Percentiles rank a stretch among this genome's conserved stretches.
Evolutionary conservation across 805 yeast species (phyloP).

Genomic region (Jamesozyma rosinii): DNA sequence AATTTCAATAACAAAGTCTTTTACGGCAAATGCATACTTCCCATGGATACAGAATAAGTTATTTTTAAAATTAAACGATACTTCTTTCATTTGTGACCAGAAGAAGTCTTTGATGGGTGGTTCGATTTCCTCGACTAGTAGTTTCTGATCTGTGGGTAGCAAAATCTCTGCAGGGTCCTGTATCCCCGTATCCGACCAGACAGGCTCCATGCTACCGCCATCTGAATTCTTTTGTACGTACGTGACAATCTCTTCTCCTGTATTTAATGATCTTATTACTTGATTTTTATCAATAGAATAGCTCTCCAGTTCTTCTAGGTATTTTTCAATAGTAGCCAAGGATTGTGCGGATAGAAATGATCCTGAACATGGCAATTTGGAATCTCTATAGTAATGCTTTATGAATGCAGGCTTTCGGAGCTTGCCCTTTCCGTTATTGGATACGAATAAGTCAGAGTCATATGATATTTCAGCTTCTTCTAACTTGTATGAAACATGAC

Average conservation of each 20-base stretch:
- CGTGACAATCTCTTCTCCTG: slow-evolving; percentile 7
- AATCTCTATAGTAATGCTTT: slow-evolving; percentile 2
- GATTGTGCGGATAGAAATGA: slow-evolving; percentile 1
- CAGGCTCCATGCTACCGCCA: slow-evolving; percentile 18
- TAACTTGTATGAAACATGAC: slow-evolving; percentile 5
- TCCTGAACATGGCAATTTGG: neutral
- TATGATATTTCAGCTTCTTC: slow-evolving; percentile 5
- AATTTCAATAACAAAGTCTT: slow-evolving; percentile 6
- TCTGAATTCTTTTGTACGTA: slow-evolving; percentile 2
- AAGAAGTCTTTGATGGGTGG: neutral
- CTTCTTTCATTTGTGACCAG: neutral
- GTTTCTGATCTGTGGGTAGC: slow-evolving; percentile 14
- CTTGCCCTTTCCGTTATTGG: slow-evolving; percentile 1
- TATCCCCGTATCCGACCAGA: slow-evolving; percentile 13
- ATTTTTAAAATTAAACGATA: slow-evolving; percentile 6
- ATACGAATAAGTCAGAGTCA: slow-evolving; percentile 5
- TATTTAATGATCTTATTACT: slow-evolving; percentile 1
- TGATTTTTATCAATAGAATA: neutral
- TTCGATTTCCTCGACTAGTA: slow-evolving; percentile 10
- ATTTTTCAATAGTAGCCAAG: slow-evolving; percentile 4
- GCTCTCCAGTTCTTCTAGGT: slow-evolving; percentile 5
- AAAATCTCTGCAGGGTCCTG: slow-evolving; percentile 17
- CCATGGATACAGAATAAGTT: slow-evolving; percentile 11
- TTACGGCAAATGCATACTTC: slow-evolving; percentile 8
- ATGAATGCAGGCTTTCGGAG: neutral